Evolutionary conservation across 2,329 filamentous ascomycete genomes (phyloP).

Genomic region (Bipolaris zeicola): DNA sequence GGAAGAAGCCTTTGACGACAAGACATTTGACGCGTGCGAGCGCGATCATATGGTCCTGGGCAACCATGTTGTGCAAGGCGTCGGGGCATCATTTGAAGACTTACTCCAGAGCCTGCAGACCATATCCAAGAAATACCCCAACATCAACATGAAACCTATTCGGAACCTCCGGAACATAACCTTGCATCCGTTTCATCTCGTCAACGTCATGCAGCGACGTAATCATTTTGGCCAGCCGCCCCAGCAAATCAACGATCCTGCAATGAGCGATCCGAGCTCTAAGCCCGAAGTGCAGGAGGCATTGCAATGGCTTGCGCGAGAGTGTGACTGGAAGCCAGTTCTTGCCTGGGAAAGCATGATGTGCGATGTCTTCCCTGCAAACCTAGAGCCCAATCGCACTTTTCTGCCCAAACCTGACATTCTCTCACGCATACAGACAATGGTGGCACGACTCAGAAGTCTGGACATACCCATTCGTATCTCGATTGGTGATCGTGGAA

Average conservation of each 20-base stretch:
- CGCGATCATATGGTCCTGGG: constrained; percentile 45
- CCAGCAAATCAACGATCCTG: constrained; percentile 17
- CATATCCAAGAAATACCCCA: constrained; percentile 39
- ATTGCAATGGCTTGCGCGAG: constrained; percentile 39
- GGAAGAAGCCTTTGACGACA: constrained; percentile 45
- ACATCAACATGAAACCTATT: constrained; percentile 42
- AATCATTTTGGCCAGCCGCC: constrained; percentile 29
- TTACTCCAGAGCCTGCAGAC: constrained; percentile 39
- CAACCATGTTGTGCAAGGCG: constrained; percentile 42
- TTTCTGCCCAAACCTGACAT: constrained; percentile 42
- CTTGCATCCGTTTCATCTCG: constrained; percentile 43
- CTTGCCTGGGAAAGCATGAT: constrained; percentile 45
- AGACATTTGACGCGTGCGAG: constrained; percentile 39
- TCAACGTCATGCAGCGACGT: constrained; percentile 41
- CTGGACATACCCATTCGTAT: constrained; percentile 43
- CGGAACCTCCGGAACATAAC: constrained; percentile 35
- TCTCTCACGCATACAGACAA: constrained; percentile 37
- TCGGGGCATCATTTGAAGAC: constrained; percentile 41
- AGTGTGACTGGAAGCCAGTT: constrained; percentile 43
- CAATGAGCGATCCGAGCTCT: constrained; percentile 33
- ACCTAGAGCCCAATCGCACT: constrained; percentile 36
- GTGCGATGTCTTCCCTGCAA: constrained; percentile 46
- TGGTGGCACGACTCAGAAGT: constrained; percentile 36
- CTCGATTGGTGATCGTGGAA: constrained; percentile 41
- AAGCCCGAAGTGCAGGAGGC: constrained; percentile 41